Conservation (phyloP, 192 early-diverging fungal species). For the Chytriomyces confervae region DNA sequence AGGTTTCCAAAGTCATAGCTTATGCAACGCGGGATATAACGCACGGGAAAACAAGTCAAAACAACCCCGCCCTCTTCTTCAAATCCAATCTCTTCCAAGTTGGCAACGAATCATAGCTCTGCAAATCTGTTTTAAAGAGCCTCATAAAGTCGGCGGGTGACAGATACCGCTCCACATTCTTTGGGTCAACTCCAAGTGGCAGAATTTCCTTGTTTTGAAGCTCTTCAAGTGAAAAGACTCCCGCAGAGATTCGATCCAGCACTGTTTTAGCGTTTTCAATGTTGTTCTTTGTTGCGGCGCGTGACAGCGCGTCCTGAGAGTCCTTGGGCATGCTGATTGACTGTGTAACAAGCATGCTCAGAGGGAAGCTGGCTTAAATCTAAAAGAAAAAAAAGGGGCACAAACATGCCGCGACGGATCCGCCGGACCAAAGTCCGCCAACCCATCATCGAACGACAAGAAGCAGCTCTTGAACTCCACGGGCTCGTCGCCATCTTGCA, state of each 20-base stretch:
- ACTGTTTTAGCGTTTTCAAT: conserved; percentile 23
- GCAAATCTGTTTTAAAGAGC: conserved; percentile 37
- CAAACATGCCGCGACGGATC: background rate
- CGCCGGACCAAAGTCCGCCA: conserved; percentile 2
- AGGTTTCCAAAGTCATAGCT: too few species aligned
- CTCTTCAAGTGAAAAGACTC: conserved; percentile 38
- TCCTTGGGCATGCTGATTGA: background rate
- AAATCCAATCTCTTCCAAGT: conserved; percentile 44
- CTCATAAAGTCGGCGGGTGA: conserved; percentile 37
- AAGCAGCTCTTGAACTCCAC: conserved; percentile 43
- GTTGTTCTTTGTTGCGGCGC: background rate
- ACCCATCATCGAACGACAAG: conserved; percentile 45
- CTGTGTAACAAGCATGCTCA: background rate
- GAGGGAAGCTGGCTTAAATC: background rate
- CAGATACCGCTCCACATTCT: conserved; percentile 45
- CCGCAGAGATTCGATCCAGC: conserved; percentile 22
- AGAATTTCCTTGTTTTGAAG: conserved; percentile 34
- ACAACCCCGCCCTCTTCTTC: conserved; percentile 44
- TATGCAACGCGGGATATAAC: too few species aligned
- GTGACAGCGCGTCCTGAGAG: too few species aligned
- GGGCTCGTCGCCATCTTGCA: conserved; percentile 35
- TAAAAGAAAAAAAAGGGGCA: background rate
- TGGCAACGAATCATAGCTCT: conserved; percentile 34
- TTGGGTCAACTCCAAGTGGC: conserved; percentile 46
- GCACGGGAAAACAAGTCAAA: background rate